Percentiles rank a stretch among this genome's conserved stretches.
phyloP scores from a whole-genome alignment of 257 asterid genomes.

The Jasminum sambac region DNA sequence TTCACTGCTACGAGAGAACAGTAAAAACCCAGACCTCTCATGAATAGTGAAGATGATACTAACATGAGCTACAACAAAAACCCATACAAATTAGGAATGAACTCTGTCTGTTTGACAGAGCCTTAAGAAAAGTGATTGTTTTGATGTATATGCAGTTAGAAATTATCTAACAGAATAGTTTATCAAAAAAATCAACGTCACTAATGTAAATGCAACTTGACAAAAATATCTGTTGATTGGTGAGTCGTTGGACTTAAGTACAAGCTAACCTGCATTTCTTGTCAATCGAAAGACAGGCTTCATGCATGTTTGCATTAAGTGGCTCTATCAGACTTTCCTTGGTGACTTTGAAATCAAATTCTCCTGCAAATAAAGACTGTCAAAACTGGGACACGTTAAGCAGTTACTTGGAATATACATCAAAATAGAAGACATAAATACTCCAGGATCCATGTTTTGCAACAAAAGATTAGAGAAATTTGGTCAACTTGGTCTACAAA shows the following conservation, averaged over 20 bases:
- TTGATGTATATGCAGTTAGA: too few species aligned
- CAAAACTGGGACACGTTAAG: background rate
- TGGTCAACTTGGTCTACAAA: background rate
- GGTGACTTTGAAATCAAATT: conserved; percentile 60
- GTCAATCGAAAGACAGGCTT: conserved; percentile 69
- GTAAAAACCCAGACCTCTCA: background rate
- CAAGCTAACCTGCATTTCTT: conserved; percentile 58
- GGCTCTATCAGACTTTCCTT: conserved; percentile 72
- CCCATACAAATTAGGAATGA: too few species aligned
- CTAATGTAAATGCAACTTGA: background rate
- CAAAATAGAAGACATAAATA: background rate
- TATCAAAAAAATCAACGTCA: background rate
- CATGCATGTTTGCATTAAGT: conserved; percentile 67
- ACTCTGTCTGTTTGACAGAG: too few species aligned
- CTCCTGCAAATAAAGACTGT: conserved; percentile 37
- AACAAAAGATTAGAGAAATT: background rate
- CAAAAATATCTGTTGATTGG: background rate
- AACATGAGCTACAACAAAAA: too few species aligned
- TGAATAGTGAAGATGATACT: background rate
- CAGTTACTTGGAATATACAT: background rate
- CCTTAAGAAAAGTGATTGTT: too few species aligned
- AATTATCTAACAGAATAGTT: background rate
- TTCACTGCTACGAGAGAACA: background rate
- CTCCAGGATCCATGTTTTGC: background rate
- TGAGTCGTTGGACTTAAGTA: background rate